Evolutionary conservation across 495 filamentous ascomycete genomes (phyloP), one percentile per base, ranked within the genome.

Genomic region (Penicillium odoratum): DNA sequence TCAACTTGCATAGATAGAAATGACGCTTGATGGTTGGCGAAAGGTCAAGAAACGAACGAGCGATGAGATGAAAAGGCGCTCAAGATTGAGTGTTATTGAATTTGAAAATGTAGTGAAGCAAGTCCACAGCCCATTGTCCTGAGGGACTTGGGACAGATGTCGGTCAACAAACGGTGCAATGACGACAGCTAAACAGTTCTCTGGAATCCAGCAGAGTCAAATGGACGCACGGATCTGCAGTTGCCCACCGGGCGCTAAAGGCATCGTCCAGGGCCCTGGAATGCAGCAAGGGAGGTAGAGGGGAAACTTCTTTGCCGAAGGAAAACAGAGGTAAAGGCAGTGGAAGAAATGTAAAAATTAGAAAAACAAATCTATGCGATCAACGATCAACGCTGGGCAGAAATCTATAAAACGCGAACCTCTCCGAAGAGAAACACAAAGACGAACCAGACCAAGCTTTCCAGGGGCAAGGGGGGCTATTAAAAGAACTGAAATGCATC

Each of bases 251-350:
- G 16, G 51, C 43, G 11, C n/a, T 36, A 13, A 44, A 56, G 62
- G 62, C 62, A 64, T 64, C 58, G 62, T 61, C 62, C 48, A 58
- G 62, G 58, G 44, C 45, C 38, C n/a, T 45, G 62, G 62, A 64
- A 64, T 64, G 62, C 36, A 61, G 55, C 54, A 60, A 61, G 58
- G 58, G 62, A 11, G 48, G 33, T 8, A 21, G 40, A 53, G 34
- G 29, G 25, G 7, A 40, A 9, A 29, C 15, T 13, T 48, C 26
- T 48, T 31, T 34, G 21, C 4, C 33, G n/a, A 13, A 25, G 25
- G n/a, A 44, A 53, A 10, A 25, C 21, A 21, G 36, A 29, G 9
- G 36, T 51, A 29, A 31, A 48, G 38, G 38, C 7, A 40, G 15
- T 40, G 15, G 13, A 15, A 40, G 38, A 40, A 40, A 40, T n/a